Evolutionary conservation across 2,329 filamentous ascomycete species (phyloP).

Genomic region (Monilinia fructigena): DNA sequence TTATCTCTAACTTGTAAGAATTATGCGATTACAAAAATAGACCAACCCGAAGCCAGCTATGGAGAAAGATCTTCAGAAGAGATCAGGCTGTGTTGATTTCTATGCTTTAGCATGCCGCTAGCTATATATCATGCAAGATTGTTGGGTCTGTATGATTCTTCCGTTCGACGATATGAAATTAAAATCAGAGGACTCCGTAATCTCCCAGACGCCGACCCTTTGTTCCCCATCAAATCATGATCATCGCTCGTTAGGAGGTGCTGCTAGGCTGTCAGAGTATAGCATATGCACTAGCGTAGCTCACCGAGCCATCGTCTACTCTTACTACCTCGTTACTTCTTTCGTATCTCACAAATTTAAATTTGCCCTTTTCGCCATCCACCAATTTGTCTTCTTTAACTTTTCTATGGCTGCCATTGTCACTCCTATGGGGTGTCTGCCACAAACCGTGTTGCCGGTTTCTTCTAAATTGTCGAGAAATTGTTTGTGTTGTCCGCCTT

Average conservation of each 20-base stretch:
- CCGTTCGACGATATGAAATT: background rate
- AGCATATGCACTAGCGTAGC: slow-evolving; percentile 91
- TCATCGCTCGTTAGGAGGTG: background rate
- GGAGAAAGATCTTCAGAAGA: background rate
- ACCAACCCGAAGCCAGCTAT: background rate
- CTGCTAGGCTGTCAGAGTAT: slow-evolving; percentile 47
- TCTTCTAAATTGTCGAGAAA: slow-evolving; percentile 68
- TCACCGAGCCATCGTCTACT: slow-evolving; percentile 78
- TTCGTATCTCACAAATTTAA: slow-evolving; percentile 83
- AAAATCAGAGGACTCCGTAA: background rate
- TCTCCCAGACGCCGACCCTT: background rate
- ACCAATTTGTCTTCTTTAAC: slow-evolving; percentile 43
- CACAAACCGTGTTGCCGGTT: slow-evolving; percentile 91
- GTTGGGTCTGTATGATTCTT: background rate
- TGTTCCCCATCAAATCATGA: background rate
- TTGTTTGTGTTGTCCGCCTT: slow-evolving; percentile 66
- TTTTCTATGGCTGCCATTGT: slow-evolving; percentile 83
- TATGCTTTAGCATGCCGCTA: background rate
- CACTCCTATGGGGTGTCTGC: slow-evolving; percentile 90
- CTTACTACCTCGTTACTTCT: slow-evolving; percentile 73
- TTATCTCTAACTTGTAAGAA: too few species aligned
- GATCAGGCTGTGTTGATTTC: background rate
- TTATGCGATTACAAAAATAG: too few species aligned
- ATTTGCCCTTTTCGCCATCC: slow-evolving; percentile 37
- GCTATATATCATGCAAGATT: background rate